These are phyloP conservation scores for Xerocomus amazonicus DNA, from an alignment of 1,284 basidiomycete species.

Conservation along the genomic window DNA sequence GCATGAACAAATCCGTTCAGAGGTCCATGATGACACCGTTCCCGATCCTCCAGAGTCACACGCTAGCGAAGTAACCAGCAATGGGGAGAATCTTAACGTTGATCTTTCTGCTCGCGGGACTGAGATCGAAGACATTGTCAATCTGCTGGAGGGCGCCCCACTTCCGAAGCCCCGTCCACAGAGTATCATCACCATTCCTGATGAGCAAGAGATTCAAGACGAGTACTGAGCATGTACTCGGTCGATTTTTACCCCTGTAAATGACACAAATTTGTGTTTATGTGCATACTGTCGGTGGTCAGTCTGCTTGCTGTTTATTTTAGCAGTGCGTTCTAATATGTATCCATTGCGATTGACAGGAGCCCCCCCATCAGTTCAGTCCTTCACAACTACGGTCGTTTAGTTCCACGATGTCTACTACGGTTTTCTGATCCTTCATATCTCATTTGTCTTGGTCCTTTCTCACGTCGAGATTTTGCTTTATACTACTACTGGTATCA, in stretches of 20 bases:
- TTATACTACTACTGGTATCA: not conserved
- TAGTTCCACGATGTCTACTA: constrained; percentile 29
- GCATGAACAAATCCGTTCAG: constrained; percentile 17
- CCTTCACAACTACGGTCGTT: constrained; percentile 33
- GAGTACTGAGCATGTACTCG: constrained; percentile 20
- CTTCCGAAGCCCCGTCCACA: constrained; percentile 39
- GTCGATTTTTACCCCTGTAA: constrained; percentile 17
- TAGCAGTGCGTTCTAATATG: not conserved
- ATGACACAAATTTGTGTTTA: constrained; percentile 18
- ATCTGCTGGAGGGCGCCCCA: constrained; percentile 51
- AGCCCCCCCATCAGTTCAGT: constrained; percentile 14
- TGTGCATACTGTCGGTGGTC: constrained; percentile 32
- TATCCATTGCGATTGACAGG: constrained; percentile 7
- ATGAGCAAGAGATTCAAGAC: constrained; percentile 34
- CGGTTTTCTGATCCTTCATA: constrained; percentile 14
- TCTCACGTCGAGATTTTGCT: constrained; percentile 11
- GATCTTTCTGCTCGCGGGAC: constrained; percentile 24
- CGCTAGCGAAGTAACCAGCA: constrained; percentile 5
- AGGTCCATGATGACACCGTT: constrained; percentile 11
- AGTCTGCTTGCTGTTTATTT: constrained; percentile 3
- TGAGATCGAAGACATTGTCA: constrained; percentile 62
- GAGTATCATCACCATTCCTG: constrained; percentile 47
- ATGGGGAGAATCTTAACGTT: constrained; percentile 14
- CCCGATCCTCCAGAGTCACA: constrained; percentile 10
- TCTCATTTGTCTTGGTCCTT: constrained; percentile 19